Percentiles rank a stretch among this genome's conserved stretches.
Evolutionary conservation across 768 basidiomycete genomes (phyloP).

Genomic region (Termitomyces heimii): DNA sequence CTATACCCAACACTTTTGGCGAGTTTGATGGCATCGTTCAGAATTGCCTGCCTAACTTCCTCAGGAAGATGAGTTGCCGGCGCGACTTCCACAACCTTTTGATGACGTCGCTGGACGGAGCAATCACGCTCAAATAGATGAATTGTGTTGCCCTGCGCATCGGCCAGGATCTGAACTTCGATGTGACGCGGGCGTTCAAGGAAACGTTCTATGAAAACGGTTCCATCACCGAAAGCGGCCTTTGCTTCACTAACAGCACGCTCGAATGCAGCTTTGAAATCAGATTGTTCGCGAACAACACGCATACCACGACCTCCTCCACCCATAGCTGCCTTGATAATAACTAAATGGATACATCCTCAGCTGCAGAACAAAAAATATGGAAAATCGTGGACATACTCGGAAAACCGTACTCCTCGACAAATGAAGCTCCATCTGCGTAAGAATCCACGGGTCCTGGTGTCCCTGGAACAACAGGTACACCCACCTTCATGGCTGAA

Average conservation of each 20-base stretch:
- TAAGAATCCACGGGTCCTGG: slow-evolving; percentile 87
- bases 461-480: slow-evolving; percentile 97
- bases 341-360: slow-evolving; percentile 45
- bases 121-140: slow-evolving; percentile 99
- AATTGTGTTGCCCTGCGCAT: slow-evolving; percentile 88
- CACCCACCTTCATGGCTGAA: slow-evolving; percentile 83
- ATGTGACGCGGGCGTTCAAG: slow-evolving; percentile 96
- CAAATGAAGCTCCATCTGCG: slow-evolving; percentile 79
- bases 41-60: slow-evolving; percentile 82
- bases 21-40: slow-evolving; percentile 88
- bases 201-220: slow-evolving; percentile 98
- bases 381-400: slow-evolving; percentile 33
- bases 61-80: slow-evolving; percentile 94
- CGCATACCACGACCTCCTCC: slow-evolving; percentile 99
- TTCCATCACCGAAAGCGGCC: slow-evolving; percentile 96
- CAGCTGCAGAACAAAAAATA: background rate
- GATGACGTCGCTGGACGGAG: slow-evolving; percentile 95
- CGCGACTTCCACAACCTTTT: slow-evolving; percentile 98
- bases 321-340: slow-evolving; percentile 99
- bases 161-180: slow-evolving; percentile 93
- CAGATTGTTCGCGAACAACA: slow-evolving; percentile 90
- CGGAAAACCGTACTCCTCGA: slow-evolving; percentile 95
- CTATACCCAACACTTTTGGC: slow-evolving; percentile 92
- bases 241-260: slow-evolving; percentile 94
- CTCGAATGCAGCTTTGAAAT: slow-evolving; percentile 85